Base-by-base conservation (phyloP, 2,329 filamentous ascomycete species). In the Xylariaceae sp. region DNA sequence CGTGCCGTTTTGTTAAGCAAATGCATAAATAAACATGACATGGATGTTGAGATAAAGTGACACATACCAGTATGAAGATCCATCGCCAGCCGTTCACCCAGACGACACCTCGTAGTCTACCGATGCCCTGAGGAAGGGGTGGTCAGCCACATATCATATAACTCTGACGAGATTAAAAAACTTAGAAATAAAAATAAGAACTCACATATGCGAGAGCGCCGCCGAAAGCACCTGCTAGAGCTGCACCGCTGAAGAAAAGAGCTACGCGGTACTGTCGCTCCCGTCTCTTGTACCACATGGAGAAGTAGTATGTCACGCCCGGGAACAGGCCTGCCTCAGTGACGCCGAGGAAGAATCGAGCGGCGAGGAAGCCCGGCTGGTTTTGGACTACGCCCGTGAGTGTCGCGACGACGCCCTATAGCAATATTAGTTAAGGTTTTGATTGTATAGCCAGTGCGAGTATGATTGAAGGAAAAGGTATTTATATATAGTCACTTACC, bases 11-110 rank as follows among this genome's bases (percentile, higher is more conserved):
- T n/a, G n/a, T n/a, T n/a, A n/a, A n/a, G n/a, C n/a, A n/a, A n/a
- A n/a, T n/a, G n/a, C n/a, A n/a, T n/a, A n/a, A n/a, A n/a, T n/a
- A n/a, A n/a, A n/a, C n/a, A n/a, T n/a, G n/a, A n/a, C n/a, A n/a
- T n/a, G n/a, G n/a, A n/a, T n/a, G n/a, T n/a, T n/a, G n/a, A 17
- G 11, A 9, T 11, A 24, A 18, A 14, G 9, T 13, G 18, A 2
- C 18, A 51, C 60, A 48, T 46, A 76, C 74, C 5, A 80, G 56
- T 15, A 79, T 77, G 36, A 80, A 80, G 17, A 78, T 79, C 75
- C 73, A 77, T 2, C 65, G 63, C 73, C 73, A 77, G 0, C 73
- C 73, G 15, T 69, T 68, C 0, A 59, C 51, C 64, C 70, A 75
- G 0, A 73, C 71, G 0, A 74, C 57, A 0, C 71, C 73, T 2